These are phyloP conservation scores for Yarrowia deformans DNA, from an alignment of 805 yeast genomes.

Conservation along the genomic window DNA sequence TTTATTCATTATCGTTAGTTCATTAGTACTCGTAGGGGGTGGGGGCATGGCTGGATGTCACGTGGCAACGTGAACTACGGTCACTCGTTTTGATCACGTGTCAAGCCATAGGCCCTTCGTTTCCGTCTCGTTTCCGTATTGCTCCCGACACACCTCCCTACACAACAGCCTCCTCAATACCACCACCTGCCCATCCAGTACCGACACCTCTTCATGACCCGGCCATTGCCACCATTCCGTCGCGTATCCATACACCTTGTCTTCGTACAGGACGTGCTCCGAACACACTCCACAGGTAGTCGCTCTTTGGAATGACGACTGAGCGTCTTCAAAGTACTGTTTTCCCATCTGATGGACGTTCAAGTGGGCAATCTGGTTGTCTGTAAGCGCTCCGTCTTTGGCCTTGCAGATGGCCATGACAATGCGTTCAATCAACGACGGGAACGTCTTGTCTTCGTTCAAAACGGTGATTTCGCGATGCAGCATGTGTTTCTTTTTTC, in stretches of 20 bases:
- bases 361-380: constrained; percentile 20
- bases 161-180: constrained; percentile 42
- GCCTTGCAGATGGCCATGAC: constrained; percentile 17
- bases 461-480: constrained; percentile 41
- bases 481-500: neutral
- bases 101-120: neutral
- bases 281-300: constrained; percentile 49
- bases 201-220: constrained; percentile 1
- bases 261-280: constrained; percentile 42
- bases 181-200: constrained; percentile 26
- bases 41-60: too few species aligned
- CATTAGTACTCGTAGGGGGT: neutral
- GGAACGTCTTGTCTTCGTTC: constrained; percentile 44
- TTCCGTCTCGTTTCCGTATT: neutral
- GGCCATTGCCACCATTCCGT: constrained; percentile 50
- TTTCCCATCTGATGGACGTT: constrained; percentile 14
- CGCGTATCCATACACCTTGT: constrained; percentile 45
- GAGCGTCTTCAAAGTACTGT: constrained; percentile 43
- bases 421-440: constrained; percentile 22
- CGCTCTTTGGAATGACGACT: constrained; percentile 39
- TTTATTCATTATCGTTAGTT: constrained; percentile 22
- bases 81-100: too few species aligned
- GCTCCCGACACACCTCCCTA: constrained; percentile 38
- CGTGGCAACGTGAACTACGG: too few species aligned
- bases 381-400: constrained; percentile 33